A percentile compares a stretch with the other conserved stretches of the same genome.
Evolutionary conservation across 768 basidiomycete species (phyloP).

Genomic region (Mycena crocata): DNA sequence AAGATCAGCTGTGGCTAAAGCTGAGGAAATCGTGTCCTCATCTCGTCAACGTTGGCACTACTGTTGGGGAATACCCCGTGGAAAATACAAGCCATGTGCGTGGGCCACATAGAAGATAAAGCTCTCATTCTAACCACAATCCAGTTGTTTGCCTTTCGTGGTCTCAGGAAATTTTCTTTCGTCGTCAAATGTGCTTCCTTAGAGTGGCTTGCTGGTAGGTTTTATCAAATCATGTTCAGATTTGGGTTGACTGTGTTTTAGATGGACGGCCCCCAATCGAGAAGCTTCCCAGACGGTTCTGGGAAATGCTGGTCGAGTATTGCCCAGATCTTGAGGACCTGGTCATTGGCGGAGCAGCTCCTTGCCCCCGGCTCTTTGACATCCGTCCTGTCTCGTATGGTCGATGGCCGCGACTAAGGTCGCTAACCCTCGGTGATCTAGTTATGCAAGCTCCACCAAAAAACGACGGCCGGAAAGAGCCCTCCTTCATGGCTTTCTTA

Average conservation of each 20-base stretch:
- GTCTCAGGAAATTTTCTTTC: slow-evolving; percentile 47
- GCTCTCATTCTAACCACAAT: slow-evolving; percentile 13
- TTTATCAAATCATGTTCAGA: neutral
- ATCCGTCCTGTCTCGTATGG: slow-evolving; percentile 49
- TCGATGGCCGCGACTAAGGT: slow-evolving; percentile 50
- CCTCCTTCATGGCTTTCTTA: slow-evolving; percentile 49
- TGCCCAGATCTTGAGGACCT: slow-evolving; percentile 52
- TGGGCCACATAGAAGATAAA: slow-evolving; percentile 6
- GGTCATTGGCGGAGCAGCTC: slow-evolving; percentile 48
- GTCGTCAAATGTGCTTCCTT: slow-evolving; percentile 50
- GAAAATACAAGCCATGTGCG: slow-evolving; percentile 47
- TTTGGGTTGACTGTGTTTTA: slow-evolving; percentile 16
- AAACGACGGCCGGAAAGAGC: slow-evolving; percentile 38
- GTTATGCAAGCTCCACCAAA: slow-evolving; percentile 36
- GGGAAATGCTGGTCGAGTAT: slow-evolving; percentile 55
- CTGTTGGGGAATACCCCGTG: slow-evolving; percentile 48
- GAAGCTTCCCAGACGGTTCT: slow-evolving; percentile 51
- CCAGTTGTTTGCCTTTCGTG: slow-evolving; percentile 51
- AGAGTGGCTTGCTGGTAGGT: slow-evolving; percentile 48
- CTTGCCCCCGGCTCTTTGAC: slow-evolving; percentile 54
- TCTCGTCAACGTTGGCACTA: slow-evolving; percentile 48
- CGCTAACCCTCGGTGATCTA: slow-evolving; percentile 49
- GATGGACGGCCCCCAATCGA: slow-evolving; percentile 49
- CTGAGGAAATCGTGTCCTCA: slow-evolving; percentile 47
- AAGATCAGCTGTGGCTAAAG: slow-evolving; percentile 48